Conservation (phyloP, 495 filamentous ascomycete species). For the Tetracladium setigerum region DNA sequence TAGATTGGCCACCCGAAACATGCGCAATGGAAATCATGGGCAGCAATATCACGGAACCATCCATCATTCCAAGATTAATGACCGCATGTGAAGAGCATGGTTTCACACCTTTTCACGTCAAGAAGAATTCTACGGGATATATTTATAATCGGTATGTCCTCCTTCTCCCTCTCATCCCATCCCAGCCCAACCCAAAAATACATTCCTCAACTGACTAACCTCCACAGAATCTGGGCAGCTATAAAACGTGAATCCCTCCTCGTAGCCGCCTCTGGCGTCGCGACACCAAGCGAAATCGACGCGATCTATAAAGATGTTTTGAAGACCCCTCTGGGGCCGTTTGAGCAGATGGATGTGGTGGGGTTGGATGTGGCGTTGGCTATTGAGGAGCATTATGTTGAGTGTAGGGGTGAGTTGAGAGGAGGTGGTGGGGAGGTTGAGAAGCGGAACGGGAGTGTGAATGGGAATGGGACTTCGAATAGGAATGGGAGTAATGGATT, state of each 20-base stretch:
- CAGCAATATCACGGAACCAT: conserved; percentile 21
- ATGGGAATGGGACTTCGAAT: too few species aligned
- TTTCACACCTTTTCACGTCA: conserved; percentile 32
- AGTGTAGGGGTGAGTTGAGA: not conserved
- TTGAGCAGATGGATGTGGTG: conserved; percentile 35
- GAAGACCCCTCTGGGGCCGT: conserved; percentile 30
- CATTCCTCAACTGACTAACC: not conserved
- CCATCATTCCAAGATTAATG: conserved; percentile 22
- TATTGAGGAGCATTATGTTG: conserved; percentile 34
- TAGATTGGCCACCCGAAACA: conserved; percentile 36
- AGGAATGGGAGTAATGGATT: conserved; percentile 13
- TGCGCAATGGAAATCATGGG: conserved; percentile 36
- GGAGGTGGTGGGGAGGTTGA: not conserved
- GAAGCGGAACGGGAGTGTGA: conserved; percentile 21
- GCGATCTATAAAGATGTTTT: conserved; percentile 32
- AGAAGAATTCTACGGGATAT: conserved; percentile 28
- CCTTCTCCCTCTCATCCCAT: too few species aligned
- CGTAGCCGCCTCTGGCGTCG: conserved; percentile 27
- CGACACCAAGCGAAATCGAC: conserved; percentile 29
- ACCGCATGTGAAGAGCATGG: conserved; percentile 25
- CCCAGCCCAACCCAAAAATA: not conserved
- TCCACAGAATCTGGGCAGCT: conserved; percentile 32
- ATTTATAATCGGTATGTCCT: conserved; percentile 31
- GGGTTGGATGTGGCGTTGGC: conserved; percentile 32
- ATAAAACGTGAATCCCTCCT: conserved; percentile 33